Percentiles rank a stretch among this genome's conserved stretches.
These are phyloP conservation scores for Saccharum hybrid DNA, from an alignment of 202 grass and related monocot species.

Conservation along the genomic window DNA sequence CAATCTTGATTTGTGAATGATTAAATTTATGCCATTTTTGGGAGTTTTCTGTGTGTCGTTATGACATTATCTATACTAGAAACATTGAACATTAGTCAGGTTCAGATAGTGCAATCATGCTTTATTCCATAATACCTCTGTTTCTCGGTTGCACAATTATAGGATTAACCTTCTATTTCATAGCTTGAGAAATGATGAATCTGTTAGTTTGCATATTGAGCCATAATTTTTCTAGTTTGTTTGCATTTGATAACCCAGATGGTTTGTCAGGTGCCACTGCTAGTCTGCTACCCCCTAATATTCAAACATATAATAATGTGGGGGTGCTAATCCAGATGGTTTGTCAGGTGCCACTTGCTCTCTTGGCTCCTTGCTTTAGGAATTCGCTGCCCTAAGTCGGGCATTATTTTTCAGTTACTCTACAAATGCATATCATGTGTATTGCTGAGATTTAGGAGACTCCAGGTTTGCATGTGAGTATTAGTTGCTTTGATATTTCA, in stretches of 20 bases:
- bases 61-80: slow-evolving; percentile 5
- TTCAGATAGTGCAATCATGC: slow-evolving; percentile 10
- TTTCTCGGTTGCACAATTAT: not conserved
- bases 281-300: not conserved
- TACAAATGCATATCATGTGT: not conserved
- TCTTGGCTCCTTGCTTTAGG: no score
- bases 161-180: slow-evolving; percentile 2
- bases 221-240: not conserved
- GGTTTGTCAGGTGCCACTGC: not conserved
- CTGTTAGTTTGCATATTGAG: slow-evolving; percentile 2
- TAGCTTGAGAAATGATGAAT: not conserved
- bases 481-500: not conserved
- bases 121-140: slow-evolving; percentile 4
- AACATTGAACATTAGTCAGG: not conserved
- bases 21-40: not conserved
- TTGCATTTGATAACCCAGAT: slow-evolving; percentile 23
- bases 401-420: no score
- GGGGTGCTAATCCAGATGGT: no score
- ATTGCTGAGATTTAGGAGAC: not conserved
- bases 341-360: no score
- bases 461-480: not conserved
- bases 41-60: not conserved
- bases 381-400: no score
- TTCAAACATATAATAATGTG: slow-evolving; percentile 34
- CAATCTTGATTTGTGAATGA: slow-evolving; percentile 16